phyloP scores from a whole-genome alignment of 2,329 filamentous ascomycete genomes.

The Xylariaceae sp. region DNA sequence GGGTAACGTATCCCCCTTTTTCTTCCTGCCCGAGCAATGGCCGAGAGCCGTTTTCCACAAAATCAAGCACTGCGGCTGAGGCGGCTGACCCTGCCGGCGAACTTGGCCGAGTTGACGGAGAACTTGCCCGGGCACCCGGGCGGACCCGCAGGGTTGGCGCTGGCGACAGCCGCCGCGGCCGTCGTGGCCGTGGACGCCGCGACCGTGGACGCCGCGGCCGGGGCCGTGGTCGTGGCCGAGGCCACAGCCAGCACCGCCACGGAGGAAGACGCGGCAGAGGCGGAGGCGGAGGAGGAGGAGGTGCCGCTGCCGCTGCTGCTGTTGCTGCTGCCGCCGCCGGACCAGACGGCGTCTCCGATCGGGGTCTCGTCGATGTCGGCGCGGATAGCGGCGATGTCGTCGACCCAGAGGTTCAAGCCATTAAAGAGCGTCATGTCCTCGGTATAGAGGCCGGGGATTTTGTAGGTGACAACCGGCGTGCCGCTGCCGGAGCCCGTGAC shows the following conservation, averaged over 20 bases:
- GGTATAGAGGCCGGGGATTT: constrained; percentile 1
- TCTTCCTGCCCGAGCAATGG: too few relatives aligned
- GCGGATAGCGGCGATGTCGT: background rate
- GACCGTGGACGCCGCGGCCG: too few relatives aligned
- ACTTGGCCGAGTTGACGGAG: too few relatives aligned
- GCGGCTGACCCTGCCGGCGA: too few relatives aligned
- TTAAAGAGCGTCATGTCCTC: constrained; percentile 3
- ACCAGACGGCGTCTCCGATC: constrained; percentile 1
- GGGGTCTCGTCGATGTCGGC: constrained; percentile 1
- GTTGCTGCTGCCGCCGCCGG: background rate
- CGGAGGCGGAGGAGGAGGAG: background rate
- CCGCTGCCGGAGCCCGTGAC: background rate
- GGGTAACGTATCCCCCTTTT: too few relatives aligned
- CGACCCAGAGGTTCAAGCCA: constrained; percentile 1
- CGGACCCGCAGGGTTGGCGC: too few relatives aligned
- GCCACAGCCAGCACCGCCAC: background rate
- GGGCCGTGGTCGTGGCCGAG: too few relatives aligned
- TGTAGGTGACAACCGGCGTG: background rate
- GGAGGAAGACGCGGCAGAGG: background rate
- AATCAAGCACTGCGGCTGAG: too few relatives aligned
- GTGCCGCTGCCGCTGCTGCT: background rate
- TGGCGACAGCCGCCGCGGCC: too few relatives aligned
- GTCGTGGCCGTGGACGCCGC: too few relatives aligned
- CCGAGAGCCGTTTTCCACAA: too few relatives aligned
- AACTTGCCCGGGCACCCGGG: too few relatives aligned